Evolutionary conservation across 805 yeast species (phyloP).

Genomic region (Blastobotrys parvus): DNA sequence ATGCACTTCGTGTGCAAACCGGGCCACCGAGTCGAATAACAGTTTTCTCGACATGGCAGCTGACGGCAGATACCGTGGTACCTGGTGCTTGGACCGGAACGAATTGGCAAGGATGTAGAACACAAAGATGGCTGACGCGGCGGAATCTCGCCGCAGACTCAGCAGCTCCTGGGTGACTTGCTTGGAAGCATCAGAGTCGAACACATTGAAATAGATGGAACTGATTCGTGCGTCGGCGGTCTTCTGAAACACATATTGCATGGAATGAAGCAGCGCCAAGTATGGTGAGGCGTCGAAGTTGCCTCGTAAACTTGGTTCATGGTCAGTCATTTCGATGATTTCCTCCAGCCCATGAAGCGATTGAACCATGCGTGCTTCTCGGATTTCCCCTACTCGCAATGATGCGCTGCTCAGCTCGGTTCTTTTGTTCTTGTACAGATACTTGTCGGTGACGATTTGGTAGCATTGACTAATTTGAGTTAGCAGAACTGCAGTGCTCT

Average conservation of each 20-base stretch:
- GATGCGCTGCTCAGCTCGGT: conserved; percentile 42
- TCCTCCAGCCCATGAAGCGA: conserved; percentile 34
- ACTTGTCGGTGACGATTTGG: conserved; percentile 41
- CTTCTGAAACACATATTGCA: conserved; percentile 35
- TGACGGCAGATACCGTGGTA: conserved; percentile 41
- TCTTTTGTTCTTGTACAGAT: conserved; percentile 38
- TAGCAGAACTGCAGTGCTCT: conserved; percentile 33
- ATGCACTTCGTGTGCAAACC: conserved; percentile 14
- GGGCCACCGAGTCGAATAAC: conserved; percentile 33
- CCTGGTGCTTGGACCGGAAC: conserved; percentile 28
- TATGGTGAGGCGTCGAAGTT: conserved; percentile 30
- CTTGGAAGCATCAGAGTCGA: conserved; percentile 35
- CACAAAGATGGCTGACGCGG: conserved; percentile 37
- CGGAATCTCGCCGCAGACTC: conserved; percentile 40
- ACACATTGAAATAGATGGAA: conserved; percentile 39
- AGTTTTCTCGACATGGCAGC: conserved; percentile 36
- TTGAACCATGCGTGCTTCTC: conserved; percentile 43
- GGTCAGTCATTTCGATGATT: conserved; percentile 29
- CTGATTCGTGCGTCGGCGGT: conserved; percentile 43
- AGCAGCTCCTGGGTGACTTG: conserved; percentile 33
- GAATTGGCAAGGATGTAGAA: conserved; percentile 39
- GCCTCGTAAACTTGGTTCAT: conserved; percentile 32
- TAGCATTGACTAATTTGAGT: conserved; percentile 39
- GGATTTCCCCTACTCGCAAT: conserved; percentile 35
- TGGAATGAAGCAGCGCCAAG: conserved; percentile 29